Conservation (phyloP, 257 asterid species). For the Solanum ahanhuiri region DNA sequence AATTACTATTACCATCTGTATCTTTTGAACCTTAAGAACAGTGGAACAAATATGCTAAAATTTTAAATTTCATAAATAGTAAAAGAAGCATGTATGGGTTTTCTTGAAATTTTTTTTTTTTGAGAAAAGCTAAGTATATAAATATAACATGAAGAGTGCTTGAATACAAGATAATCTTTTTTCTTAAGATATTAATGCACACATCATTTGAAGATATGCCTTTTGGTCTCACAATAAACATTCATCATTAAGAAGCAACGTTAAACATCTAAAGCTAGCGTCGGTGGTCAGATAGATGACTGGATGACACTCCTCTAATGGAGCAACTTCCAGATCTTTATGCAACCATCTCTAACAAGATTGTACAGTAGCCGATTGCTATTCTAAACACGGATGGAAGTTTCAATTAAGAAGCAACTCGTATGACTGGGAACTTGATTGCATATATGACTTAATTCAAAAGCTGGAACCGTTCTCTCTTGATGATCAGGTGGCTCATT, state of each 20-base stretch:
- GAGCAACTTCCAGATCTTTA: not conserved
- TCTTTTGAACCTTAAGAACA: not conserved
- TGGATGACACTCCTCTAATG: not conserved
- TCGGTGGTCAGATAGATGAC: not conserved
- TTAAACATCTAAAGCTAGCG: not conserved
- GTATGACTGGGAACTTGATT: not conserved
- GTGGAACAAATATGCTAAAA: not conserved
- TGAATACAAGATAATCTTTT: not conserved
- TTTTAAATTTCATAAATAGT: not conserved
- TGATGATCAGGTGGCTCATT: not conserved
- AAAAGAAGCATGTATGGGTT: not conserved
- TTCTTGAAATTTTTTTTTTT: not conserved
- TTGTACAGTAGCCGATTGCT: not conserved
- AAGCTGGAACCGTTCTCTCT: not conserved
- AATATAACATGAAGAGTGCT: not conserved
- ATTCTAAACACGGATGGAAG: not conserved
- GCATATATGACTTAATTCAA: not conserved
- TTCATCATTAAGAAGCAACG: not conserved
- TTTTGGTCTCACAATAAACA: not conserved
- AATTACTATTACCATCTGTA: not conserved
- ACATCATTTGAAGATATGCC: not conserved
- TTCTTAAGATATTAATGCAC: not conserved
- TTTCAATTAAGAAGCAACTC: not conserved
- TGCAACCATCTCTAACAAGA: not conserved
- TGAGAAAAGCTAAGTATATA: not conserved